Conservation (phyloP, 2,329 filamentous ascomycete genomes). For the Fusarium abutilonis region DNA sequence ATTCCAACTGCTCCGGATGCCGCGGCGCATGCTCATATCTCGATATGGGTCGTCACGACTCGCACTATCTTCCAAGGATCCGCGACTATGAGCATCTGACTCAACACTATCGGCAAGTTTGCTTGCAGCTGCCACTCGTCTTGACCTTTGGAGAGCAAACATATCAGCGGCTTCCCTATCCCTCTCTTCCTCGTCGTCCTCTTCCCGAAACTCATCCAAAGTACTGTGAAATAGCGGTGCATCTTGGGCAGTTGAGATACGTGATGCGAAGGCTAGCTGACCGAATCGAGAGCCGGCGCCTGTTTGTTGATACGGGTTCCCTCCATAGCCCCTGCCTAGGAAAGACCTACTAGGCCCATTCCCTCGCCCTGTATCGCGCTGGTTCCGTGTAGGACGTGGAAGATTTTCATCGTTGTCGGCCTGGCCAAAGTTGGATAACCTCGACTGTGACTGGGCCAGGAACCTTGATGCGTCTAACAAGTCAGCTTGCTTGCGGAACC, state of each 20-base stretch:
- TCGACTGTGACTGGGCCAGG: constrained; percentile 94
- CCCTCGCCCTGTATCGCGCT: constrained; percentile 47
- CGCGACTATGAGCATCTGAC: constrained; percentile 65
- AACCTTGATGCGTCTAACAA: constrained; percentile 90
- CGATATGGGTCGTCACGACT: constrained; percentile 53
- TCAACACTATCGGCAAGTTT: constrained; percentile 87
- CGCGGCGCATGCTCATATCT: constrained; percentile 59
- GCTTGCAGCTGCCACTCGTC: constrained; percentile 86
- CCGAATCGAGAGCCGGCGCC: constrained; percentile 78
- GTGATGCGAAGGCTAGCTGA: constrained; percentile 75
- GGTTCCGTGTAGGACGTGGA: constrained; percentile 46
- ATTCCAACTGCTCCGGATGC: constrained; percentile 73
- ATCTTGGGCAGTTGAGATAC: constrained; percentile 76
- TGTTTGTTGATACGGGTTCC: constrained; percentile 86
- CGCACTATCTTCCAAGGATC: constrained; percentile 50
- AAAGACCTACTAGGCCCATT: constrained; percentile 54
- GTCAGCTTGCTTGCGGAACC: constrained; percentile 22
- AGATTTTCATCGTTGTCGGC: constrained; percentile 56
- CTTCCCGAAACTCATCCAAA: constrained; percentile 88
- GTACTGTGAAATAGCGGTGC: constrained; percentile 95
- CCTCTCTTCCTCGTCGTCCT: constrained; percentile 91
- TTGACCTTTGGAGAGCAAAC: constrained; percentile 88
- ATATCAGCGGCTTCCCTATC: constrained; percentile 93
- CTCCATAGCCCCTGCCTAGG: constrained; percentile 59
- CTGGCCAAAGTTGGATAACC: constrained; percentile 78